Evolutionary conservation across 2,329 filamentous ascomycete species (phyloP), one percentile per base, ranked within the genome.

Genomic region (Tolypocladium album): DNA sequence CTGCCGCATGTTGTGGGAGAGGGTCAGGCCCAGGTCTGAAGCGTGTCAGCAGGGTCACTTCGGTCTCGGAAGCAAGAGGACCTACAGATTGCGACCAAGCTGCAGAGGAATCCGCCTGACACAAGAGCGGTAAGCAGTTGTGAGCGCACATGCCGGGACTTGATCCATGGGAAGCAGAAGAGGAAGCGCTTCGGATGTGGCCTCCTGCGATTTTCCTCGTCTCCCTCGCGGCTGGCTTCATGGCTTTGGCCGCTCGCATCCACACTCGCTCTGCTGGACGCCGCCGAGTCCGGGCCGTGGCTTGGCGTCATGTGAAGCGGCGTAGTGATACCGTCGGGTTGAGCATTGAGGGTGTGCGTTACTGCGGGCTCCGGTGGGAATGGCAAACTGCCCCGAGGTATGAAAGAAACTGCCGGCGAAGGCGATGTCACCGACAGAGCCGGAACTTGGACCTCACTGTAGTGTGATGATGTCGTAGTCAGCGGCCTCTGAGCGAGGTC

Each of bases 11-110:
- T 82, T 82, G 62, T 84, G 79, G 3, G 87, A 87, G 53, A 92
- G 78, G 24, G 86, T 83, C 53, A 96, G 81, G 6, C 83, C 83
- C 64, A 95, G 81, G 70, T 94, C 90, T 94, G 57, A 42, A 22
- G 50, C 50, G 22, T 42, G 61, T 40, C 55, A 58, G 50, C 36
- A 36, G 17, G 20, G 15, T 8, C 50, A 12, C 47, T 13, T 12
- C 6, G 47, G 2, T 7, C n/a, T 53, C 20, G 6, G 31, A 8
- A n/a, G 8, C 15, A 27, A 12, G 40, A 17, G 57, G 39, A 79
- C 87, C 76, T 81, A 91, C 88, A 92, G 42, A 88, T 78, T 58
- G 82, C 74, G 50, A 90, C 69, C 55, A 88, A 76, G 38, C 81
- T 68, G 6, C 81, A 69, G 12, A 90, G 71, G 60, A 90, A 83